Conservation (phyloP, 2,329 filamentous ascomycete genomes). For the Xylariaceae sp. region DNA sequence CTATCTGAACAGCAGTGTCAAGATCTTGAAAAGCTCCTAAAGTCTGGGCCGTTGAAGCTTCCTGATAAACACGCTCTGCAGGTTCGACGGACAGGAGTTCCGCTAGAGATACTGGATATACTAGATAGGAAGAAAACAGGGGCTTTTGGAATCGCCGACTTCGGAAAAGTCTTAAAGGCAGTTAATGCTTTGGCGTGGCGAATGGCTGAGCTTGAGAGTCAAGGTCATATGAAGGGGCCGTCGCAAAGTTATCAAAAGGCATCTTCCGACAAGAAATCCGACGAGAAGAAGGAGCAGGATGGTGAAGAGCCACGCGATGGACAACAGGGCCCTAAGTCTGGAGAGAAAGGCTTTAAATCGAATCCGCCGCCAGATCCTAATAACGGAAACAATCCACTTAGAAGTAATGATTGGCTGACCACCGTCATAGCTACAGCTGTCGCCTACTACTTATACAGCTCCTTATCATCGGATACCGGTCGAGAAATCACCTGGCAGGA, state of each 20-base stretch:
- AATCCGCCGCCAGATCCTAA: slow-evolving; percentile 28
- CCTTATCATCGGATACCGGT: slow-evolving; percentile 50
- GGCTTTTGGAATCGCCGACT: slow-evolving; percentile 1
- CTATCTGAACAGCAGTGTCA: slow-evolving; percentile 32
- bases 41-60: background rate
- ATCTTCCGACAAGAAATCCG: slow-evolving; percentile 11
- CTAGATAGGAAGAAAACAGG: background rate
- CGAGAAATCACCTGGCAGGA: slow-evolving; percentile 98
- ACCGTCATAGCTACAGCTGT: slow-evolving; percentile 59
- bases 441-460: slow-evolving; percentile 53
- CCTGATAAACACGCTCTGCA: background rate
- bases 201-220: background rate
- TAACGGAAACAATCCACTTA: slow-evolving; percentile 24
- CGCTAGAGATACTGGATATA: background rate
- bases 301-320: slow-evolving; percentile 25
- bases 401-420: slow-evolving; percentile 45
- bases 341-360: slow-evolving; percentile 34
- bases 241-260: slow-evolving; percentile 23
- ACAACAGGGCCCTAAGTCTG: slow-evolving; percentile 17
- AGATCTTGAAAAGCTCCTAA: background rate
- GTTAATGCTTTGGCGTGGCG: background rate
- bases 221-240: background rate
- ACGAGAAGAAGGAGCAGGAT: slow-evolving; percentile 26
- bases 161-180: slow-evolving; percentile 1
- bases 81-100: slow-evolving; percentile 15